A percentile compares a stretch with the other conserved stretches of the same genome.
These are phyloP conservation scores for Azolla pinnata DNA, from an alignment of 75 land plant species.

Conservation along the genomic window DNA sequence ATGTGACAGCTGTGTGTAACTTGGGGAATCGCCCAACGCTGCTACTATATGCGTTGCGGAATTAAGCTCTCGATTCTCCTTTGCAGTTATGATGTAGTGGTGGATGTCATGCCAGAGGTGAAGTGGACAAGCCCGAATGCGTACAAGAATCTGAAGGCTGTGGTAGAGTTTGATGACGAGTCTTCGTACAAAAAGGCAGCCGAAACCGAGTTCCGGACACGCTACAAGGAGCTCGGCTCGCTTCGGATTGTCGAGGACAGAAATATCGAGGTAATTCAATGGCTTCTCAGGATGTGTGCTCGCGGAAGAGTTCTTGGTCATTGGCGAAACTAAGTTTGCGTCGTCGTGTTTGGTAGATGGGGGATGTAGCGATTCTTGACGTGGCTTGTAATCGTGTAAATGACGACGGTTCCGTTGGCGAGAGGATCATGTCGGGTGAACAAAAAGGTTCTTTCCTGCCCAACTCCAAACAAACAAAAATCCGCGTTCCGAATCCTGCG, in stretches of 20 bases:
- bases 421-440: conserved; percentile 72
- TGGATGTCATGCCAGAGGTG: conserved; percentile 82
- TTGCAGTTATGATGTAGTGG: conserved; percentile 73
- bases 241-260: conserved; percentile 61
- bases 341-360: conserved; percentile 43
- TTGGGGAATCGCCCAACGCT: too few species aligned
- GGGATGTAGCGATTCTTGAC: conserved; percentile 79
- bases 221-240: conserved; percentile 66
- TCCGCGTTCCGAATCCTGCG: too few species aligned
- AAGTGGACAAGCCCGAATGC: conserved; percentile 64
- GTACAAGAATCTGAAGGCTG: conserved; percentile 69
- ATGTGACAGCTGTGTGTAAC: neutral
- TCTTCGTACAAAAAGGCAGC: conserved; percentile 47
- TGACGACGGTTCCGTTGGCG: conserved; percentile 46
- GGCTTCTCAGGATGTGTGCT: too few species aligned
- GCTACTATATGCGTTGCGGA: too few species aligned
- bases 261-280: conserved; percentile 80
- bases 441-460: conserved; percentile 56
- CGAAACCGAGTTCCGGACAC: conserved; percentile 63
- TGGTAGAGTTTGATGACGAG: conserved; percentile 55
- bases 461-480: neutral
- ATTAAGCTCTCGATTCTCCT: too few species aligned
- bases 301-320: too few species aligned
- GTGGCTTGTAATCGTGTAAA: conserved; percentile 53
- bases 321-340: too few species aligned